Percentiles rank a stretch among this genome's conserved stretches.
Conservation (phyloP, 495 filamentous ascomycete species). For the Lasiosphaeria miniovina region DNA sequence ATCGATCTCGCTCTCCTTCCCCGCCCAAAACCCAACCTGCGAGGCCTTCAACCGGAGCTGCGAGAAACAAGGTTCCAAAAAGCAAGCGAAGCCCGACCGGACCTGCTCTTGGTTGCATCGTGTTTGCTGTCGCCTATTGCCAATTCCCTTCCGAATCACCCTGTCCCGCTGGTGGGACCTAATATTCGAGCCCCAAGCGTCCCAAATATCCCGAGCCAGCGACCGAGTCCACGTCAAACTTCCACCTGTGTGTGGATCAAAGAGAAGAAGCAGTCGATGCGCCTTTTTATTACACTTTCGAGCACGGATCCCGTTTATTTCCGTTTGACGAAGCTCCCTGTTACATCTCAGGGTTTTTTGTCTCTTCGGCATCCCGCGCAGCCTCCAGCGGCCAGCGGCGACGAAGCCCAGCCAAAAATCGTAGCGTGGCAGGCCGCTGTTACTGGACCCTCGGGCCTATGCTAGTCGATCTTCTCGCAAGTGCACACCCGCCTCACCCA, state of each 20-base stretch:
- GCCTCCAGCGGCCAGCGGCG: conserved; percentile 6
- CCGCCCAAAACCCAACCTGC: conserved; percentile 2
- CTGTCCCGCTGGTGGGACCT: background rate
- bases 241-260: background rate
- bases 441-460: conserved; percentile 18
- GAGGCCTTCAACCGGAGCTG: background rate
- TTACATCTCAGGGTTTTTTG: conserved; percentile 1
- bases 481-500: conserved; percentile 16
- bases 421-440: conserved; percentile 24
- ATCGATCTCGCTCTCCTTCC: background rate
- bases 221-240: background rate
- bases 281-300: conserved; percentile 1
- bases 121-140: background rate
- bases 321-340: conserved; percentile 3
- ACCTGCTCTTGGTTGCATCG: background rate
- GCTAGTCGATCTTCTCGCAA: conserved; percentile 17
- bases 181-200: background rate
- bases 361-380: conserved; percentile 8
- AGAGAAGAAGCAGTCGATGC: background rate
- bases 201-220: background rate
- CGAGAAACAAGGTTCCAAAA: too few relatives aligned
- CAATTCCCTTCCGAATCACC: background rate
- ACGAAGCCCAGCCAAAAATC: conserved; percentile 15
- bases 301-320: conserved; percentile 8
- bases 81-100: too few relatives aligned